Percentiles rank a stretch among this genome's conserved stretches.
phyloP scores from a whole-genome alignment of 192 early-diverging fungal species.

The Bifiguratus adelaidae region DNA sequence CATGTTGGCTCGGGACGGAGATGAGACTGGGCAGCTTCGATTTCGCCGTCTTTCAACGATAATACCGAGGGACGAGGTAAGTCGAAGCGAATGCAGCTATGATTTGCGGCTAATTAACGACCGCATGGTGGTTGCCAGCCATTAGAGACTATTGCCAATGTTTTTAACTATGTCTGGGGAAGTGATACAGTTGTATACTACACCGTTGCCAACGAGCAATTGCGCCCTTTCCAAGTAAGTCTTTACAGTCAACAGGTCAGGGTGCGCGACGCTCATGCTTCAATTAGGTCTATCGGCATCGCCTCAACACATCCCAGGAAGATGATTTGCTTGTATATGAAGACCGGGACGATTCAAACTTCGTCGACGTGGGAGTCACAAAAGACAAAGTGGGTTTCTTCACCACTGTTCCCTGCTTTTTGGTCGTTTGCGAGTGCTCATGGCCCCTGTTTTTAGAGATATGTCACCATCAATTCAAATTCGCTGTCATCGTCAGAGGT shows the following conservation, averaged over 20 bases:
- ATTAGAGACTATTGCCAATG: too few relatives aligned
- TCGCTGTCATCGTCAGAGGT: conserved; percentile 62
- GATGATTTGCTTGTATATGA: conserved; percentile 46
- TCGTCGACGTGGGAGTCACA: conserved; percentile 67
- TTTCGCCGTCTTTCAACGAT: too few relatives aligned
- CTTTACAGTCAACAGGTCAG: too few relatives aligned
- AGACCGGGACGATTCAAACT: conserved; percentile 50
- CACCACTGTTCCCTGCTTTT: neutral
- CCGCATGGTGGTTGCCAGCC: conserved; percentile 23
- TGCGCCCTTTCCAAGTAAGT: conserved; percentile 54
- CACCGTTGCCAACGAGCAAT: conserved; percentile 54
- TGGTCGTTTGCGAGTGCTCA: neutral
- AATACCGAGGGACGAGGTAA: too few relatives aligned
- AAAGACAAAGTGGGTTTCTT: conserved; percentile 44
- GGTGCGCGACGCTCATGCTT: conserved; percentile 11
- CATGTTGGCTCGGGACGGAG: too few relatives aligned
- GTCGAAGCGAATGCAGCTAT: too few relatives aligned
- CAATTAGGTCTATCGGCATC: too few relatives aligned
- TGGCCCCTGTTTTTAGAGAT: conserved; percentile 14
- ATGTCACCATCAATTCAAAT: conserved; percentile 58
- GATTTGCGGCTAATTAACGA: too few relatives aligned
- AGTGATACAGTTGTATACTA: conserved; percentile 50
- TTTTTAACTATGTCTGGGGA: conserved; percentile 68
- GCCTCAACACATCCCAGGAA: conserved; percentile 31
- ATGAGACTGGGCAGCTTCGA: too few relatives aligned